Conservation (phyloP, 345 rosid genomes). For the Xanthoceras sorbifolium region DNA sequence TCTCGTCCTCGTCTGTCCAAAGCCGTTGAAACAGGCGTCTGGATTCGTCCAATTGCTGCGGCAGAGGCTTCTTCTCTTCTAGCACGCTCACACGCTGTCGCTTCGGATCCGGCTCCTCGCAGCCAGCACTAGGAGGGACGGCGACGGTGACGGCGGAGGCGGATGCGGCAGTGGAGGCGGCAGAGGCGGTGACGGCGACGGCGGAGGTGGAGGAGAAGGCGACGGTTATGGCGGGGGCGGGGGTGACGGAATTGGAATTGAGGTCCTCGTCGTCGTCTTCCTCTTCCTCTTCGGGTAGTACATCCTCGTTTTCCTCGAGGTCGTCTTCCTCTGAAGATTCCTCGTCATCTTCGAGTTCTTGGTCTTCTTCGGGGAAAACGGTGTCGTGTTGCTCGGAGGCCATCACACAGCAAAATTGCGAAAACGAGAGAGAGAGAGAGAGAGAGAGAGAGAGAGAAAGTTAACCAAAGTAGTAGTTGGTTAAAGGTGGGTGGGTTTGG, state of each 20-base stretch:
- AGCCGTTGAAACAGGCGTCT: slow-evolving; percentile 83
- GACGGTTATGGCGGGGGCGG: slow-evolving; percentile 32
- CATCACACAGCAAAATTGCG: slow-evolving; percentile 41
- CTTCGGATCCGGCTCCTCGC: slow-evolving; percentile 41
- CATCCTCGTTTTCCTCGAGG: slow-evolving; percentile 57
- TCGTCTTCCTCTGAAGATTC: slow-evolving; percentile 51
- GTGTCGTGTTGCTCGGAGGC: slow-evolving; percentile 61
- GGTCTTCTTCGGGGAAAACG: slow-evolving; percentile 54
- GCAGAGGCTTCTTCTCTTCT: slow-evolving; percentile 39
- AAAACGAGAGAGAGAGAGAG: slow-evolving; percentile 14
- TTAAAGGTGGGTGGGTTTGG: not conserved
- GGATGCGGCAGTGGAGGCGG: slow-evolving; percentile 43
- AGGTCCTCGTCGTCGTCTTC: slow-evolving; percentile 49
- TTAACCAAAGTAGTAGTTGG: not conserved
- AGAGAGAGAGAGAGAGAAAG: not conserved
- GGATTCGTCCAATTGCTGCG: slow-evolving; percentile 64
- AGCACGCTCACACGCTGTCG: slow-evolving; percentile 38
- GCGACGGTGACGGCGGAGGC: slow-evolving; percentile 43
- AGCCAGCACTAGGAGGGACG: slow-evolving; percentile 32
- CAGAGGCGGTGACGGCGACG: slow-evolving; percentile 39
- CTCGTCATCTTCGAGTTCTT: slow-evolving; percentile 48
- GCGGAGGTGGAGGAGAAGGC: slow-evolving; percentile 36
- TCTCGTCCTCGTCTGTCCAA: slow-evolving; percentile 99
- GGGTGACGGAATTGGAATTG: slow-evolving; percentile 39
- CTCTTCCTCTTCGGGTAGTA: slow-evolving; percentile 32